Percentiles rank a stretch among this genome's conserved stretches.
These are phyloP conservation scores for Verticillium nonalfalfae DNA, from an alignment of 2,329 filamentous ascomycete genomes.

Conservation along the genomic window DNA sequence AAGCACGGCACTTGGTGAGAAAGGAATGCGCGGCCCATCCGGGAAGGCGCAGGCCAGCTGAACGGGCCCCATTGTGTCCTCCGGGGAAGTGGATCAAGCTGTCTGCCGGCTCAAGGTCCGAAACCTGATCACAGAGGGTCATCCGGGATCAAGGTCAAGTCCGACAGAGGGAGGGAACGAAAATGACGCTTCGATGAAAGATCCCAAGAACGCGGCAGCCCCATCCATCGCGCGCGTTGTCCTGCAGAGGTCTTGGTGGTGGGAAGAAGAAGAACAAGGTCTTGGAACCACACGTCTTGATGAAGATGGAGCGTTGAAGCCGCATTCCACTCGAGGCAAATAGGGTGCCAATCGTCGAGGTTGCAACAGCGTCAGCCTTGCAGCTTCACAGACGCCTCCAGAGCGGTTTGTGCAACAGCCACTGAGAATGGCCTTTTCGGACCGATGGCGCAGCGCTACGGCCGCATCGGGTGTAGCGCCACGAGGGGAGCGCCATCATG, in stretches of 20 bases:
- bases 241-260: neutral
- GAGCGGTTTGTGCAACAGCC: neutral
- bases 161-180: neutral
- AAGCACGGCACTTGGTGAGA: neutral
- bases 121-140: neutral
- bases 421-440: constrained; percentile 10
- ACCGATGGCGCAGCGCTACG: constrained; percentile 8
- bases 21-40: neutral
- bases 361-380: neutral
- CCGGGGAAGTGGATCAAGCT: neutral
- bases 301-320: neutral
- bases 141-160: neutral
- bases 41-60: neutral
- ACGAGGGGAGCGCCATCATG: neutral
- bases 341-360: neutral
- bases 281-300: too few species aligned
- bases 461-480: neutral
- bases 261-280: neutral
- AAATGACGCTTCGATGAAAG: neutral
- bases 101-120: neutral
- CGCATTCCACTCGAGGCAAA: neutral
- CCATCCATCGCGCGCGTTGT: neutral
- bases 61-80: neutral
- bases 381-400: neutral
- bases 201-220: neutral